These are phyloP conservation scores for Pleurotus citrinopileatus DNA, from an alignment of 768 basidiomycete genomes.

Conservation along the genomic window DNA sequence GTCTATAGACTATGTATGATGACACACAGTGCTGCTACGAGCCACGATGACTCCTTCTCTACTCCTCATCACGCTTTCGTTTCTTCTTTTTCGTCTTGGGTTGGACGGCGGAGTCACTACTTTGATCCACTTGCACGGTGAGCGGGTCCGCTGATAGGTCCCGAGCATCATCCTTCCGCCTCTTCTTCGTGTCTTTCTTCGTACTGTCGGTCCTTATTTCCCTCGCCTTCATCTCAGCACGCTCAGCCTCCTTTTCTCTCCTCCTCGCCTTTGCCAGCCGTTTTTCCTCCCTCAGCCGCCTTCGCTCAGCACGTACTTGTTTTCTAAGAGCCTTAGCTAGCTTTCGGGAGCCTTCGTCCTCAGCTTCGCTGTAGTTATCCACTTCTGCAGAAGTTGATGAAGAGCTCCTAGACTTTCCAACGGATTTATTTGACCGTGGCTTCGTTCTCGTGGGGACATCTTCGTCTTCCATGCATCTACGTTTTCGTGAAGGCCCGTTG, in stretches of 20 bases:
- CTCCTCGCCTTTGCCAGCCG: constrained; percentile 9
- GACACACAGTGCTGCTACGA: no score
- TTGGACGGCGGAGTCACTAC: background rate
- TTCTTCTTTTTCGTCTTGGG: constrained; percentile 10
- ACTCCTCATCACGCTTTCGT: background rate
- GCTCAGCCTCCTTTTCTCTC: background rate
- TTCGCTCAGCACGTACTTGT: background rate
- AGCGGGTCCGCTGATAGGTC: no score
- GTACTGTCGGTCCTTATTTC: background rate
- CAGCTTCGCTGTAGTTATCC: background rate
- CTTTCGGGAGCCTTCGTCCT: constrained; percentile 6
- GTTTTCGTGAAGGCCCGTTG: no score
- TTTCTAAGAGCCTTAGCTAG: constrained; percentile 9
- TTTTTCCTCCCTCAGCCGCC: constrained; percentile 11
- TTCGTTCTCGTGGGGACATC: no score
- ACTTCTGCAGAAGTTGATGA: background rate
- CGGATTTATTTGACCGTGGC: no score
- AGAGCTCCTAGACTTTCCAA: background rate
- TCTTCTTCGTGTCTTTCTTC: background rate
- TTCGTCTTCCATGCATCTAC: background rate
- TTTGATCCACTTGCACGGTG: no score
- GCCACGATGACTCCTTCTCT: background rate
- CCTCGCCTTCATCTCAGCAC: background rate
- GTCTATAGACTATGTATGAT: no score
- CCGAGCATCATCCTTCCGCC: no score